phyloP scores from a whole-genome alignment of 257 asterid genomes.

The Salvia miltiorrhiza region DNA sequence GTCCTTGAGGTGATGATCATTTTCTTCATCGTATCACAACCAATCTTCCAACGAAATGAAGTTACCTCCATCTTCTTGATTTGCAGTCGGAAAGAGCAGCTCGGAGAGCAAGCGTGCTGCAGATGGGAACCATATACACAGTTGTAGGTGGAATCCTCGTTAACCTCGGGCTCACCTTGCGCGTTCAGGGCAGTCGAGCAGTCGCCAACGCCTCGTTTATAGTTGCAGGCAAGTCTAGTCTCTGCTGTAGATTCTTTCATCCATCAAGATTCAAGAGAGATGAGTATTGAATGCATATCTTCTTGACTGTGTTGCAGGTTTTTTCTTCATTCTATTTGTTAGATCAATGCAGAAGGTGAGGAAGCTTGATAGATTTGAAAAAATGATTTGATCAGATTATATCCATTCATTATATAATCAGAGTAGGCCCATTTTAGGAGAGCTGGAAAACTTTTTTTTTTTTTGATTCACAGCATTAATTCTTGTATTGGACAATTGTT shows the following conservation, averaged over 20 bases:
- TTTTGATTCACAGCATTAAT: background rate
- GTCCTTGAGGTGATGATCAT: conserved; percentile 68
- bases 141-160: conserved; percentile 66
- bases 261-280: background rate
- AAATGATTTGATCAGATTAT: conserved; percentile 58
- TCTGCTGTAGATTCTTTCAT: background rate
- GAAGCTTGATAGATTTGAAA: conserved; percentile 68
- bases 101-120: conserved; percentile 66
- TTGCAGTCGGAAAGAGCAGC: conserved; percentile 92
- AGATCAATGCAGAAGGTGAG: conserved; percentile 81
- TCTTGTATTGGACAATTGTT: background rate
- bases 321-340: conserved; percentile 46
- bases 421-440: background rate
- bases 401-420: background rate
- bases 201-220: conserved; percentile 56
- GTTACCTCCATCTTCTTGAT: background rate
- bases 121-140: conserved; percentile 85
- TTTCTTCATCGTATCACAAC: background rate
- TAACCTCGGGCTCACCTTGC: conserved; percentile 59
- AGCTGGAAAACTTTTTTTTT: background rate
- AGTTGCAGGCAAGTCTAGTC: conserved; percentile 51
- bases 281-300: background rate
- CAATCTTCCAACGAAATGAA: background rate
- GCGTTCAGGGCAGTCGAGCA: conserved; percentile 53
- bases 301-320: conserved; percentile 38